phyloP scores from a whole-genome alignment of 2,329 filamentous ascomycete genomes.

The Xylariaceae sp. region DNA sequence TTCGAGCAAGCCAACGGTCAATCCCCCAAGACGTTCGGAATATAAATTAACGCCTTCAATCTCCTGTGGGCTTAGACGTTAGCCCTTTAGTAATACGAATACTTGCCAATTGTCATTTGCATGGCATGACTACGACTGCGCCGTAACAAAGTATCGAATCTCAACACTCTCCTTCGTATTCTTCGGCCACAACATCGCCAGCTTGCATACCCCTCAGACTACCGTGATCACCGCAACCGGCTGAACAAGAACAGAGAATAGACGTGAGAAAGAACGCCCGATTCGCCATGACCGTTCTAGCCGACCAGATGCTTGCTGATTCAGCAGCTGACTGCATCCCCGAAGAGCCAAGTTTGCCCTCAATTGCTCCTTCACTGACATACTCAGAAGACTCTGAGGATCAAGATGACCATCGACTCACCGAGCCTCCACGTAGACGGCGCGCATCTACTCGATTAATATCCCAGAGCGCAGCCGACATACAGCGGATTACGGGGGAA shows the following conservation, averaged over 20 bases:
- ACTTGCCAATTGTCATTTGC: not conserved
- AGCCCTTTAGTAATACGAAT: no score
- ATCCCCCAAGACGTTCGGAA: no score
- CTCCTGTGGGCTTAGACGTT: no score
- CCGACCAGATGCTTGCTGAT: slow-evolving; percentile 49
- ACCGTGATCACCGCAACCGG: no score
- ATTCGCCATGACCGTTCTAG: slow-evolving; percentile 42
- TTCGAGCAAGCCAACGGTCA: no score
- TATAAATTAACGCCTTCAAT: no score
- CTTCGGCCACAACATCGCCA: not conserved
- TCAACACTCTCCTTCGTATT: not conserved
- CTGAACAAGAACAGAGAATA: not conserved
- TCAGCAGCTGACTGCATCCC: slow-evolving; percentile 51
- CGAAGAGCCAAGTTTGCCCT: slow-evolving; percentile 52
- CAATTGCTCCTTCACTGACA: slow-evolving; percentile 65
- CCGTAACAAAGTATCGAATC: slow-evolving; percentile 7
- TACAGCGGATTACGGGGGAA: slow-evolving; percentile 69
- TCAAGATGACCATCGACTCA: slow-evolving; percentile 57
- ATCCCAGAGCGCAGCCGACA: slow-evolving; percentile 66
- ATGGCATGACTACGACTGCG: not conserved
- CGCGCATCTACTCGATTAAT: slow-evolving; percentile 74
- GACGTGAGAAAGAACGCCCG: not conserved
- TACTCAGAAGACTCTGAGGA: slow-evolving; percentile 69
- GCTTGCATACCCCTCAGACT: not conserved
- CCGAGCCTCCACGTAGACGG: slow-evolving; percentile 55